A percentile compares a stretch with the other conserved stretches of the same genome.
Conservation (phyloP, 1,139 yeast genomes). For the Blastobotrys aristatus region DNA sequence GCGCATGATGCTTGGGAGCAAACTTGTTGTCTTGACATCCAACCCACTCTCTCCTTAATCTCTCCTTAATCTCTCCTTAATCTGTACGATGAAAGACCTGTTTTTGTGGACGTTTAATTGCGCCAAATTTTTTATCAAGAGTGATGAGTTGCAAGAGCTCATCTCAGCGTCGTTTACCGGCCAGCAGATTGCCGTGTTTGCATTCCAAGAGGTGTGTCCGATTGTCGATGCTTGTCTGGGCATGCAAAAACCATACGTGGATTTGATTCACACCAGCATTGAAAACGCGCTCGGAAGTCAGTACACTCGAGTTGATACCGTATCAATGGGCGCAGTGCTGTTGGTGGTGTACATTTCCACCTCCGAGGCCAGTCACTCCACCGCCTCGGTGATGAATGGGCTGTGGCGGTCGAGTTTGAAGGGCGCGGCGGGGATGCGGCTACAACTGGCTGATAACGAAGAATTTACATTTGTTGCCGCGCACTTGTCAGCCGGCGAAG, state of each 20-base stretch:
- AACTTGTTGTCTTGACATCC: neutral
- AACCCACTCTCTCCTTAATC: neutral
- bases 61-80: no score
- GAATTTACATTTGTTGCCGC: constrained; percentile 58
- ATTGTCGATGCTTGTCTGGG: constrained; percentile 58
- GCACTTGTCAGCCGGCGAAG: constrained; percentile 78
- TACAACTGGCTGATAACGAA: constrained; percentile 35
- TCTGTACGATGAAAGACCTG: constrained; percentile 10
- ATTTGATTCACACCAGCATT: constrained; percentile 41
- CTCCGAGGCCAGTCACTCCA: constrained; percentile 34
- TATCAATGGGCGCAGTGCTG: constrained; percentile 63
- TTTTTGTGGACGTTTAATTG: constrained; percentile 30
- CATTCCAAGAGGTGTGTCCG: constrained; percentile 69
- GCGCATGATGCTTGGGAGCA: neutral
- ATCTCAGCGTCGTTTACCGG: constrained; percentile 8
- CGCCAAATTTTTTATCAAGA: constrained; percentile 13
- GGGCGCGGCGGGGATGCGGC: constrained; percentile 64
- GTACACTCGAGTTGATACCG: constrained; percentile 45
- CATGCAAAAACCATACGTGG: constrained; percentile 38
- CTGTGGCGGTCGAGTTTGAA: constrained; percentile 57
- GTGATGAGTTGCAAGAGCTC: constrained; percentile 1
- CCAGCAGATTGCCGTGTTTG: constrained; percentile 51
- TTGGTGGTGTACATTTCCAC: constrained; percentile 45
- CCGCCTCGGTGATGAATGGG: constrained; percentile 47
- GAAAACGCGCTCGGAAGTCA: constrained; percentile 38